Conservation (phyloP, 2,329 filamentous ascomycete species). For the Biscogniauxia sp. region DNA sequence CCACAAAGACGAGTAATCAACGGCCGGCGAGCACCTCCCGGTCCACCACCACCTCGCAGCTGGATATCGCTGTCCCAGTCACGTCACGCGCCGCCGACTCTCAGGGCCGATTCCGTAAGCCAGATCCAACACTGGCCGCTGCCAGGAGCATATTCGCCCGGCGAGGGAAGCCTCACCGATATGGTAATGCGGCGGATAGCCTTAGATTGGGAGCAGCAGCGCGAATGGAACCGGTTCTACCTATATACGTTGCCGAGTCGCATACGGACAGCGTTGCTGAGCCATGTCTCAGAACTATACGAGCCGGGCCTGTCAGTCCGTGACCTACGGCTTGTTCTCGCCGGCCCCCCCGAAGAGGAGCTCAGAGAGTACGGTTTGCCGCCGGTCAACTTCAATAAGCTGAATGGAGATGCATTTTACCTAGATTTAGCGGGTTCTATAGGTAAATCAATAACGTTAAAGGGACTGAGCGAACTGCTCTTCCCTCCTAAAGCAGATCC, state of each 20-base stretch:
- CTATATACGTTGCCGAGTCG: slow-evolving; percentile 54
- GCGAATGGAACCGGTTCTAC: slow-evolving; percentile 55
- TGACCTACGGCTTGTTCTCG: slow-evolving; percentile 46
- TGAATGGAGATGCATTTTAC: slow-evolving; percentile 48
- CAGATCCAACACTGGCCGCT: slow-evolving; percentile 32
- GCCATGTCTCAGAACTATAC: slow-evolving; percentile 45
- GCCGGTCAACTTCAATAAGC: slow-evolving; percentile 23
- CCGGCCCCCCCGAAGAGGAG: slow-evolving; percentile 28
- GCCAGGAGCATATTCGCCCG: slow-evolving; percentile 46
- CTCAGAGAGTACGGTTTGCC: slow-evolving; percentile 30
- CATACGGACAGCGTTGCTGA: slow-evolving; percentile 50
- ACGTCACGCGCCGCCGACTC: slow-evolving; percentile 26
- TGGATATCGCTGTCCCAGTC: slow-evolving; percentile 45
- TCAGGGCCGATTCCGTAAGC: slow-evolving; percentile 11
- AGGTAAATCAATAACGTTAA: slow-evolving; percentile 50
- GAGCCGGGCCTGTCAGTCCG: slow-evolving; percentile 46
- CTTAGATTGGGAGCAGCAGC: slow-evolving; percentile 53
- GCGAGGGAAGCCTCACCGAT: slow-evolving; percentile 49
- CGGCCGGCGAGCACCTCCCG: slow-evolving; percentile 54
- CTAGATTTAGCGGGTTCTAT: slow-evolving; percentile 55
- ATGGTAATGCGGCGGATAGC: slow-evolving; percentile 50
- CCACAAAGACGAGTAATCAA: slow-evolving; percentile 43
- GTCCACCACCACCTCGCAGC: slow-evolving; percentile 58
- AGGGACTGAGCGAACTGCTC: slow-evolving; percentile 51
- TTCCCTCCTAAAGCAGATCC: slow-evolving; percentile 36